These are phyloP conservation scores for Crassisporium funariophilum DNA, from an alignment of 768 basidiomycete species.

Conservation along the genomic window DNA sequence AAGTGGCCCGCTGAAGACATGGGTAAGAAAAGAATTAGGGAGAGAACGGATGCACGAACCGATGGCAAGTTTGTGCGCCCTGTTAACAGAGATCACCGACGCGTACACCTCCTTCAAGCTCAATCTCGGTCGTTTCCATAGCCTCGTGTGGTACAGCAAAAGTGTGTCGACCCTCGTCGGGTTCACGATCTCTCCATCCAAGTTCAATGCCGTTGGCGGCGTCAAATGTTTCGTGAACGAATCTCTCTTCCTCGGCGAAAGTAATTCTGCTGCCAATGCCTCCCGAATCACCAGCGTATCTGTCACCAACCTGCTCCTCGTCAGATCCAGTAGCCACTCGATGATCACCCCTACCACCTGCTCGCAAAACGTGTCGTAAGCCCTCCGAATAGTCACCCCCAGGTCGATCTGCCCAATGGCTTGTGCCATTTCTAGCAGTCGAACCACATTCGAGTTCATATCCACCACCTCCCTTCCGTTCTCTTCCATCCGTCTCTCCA, in stretches of 20 bases:
- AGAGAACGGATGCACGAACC: conserved; percentile 52
- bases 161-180: conserved; percentile 72
- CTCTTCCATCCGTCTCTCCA: conserved; percentile 69
- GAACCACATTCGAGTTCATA: conserved; percentile 55
- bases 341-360: conserved; percentile 82
- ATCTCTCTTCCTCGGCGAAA: conserved; percentile 61
- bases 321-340: conserved; percentile 83
- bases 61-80: conserved; percentile 75
- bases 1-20: conserved; percentile 70
- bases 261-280: conserved; percentile 68
- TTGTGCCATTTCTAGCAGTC: conserved; percentile 77
- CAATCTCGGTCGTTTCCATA: conserved; percentile 85
- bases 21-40: not conserved
- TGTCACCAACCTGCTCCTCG: conserved; percentile 66
- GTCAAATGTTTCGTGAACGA: conserved; percentile 45
- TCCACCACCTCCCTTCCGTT: conserved; percentile 83
- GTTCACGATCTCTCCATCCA: conserved; percentile 45
- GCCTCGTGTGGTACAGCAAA: conserved; percentile 77
- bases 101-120: conserved; percentile 85
- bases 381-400: conserved; percentile 85
- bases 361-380: conserved; percentile 88
- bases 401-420: conserved; percentile 86
- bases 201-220: conserved; percentile 35
- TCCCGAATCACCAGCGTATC: conserved; percentile 73
- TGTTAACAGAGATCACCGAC: conserved; percentile 68